A percentile compares a stretch with the other conserved stretches of the same genome.
Conservation (phyloP, 2,329 filamentous ascomycete genomes). For the Paraphoma chrysanthemicola region DNA sequence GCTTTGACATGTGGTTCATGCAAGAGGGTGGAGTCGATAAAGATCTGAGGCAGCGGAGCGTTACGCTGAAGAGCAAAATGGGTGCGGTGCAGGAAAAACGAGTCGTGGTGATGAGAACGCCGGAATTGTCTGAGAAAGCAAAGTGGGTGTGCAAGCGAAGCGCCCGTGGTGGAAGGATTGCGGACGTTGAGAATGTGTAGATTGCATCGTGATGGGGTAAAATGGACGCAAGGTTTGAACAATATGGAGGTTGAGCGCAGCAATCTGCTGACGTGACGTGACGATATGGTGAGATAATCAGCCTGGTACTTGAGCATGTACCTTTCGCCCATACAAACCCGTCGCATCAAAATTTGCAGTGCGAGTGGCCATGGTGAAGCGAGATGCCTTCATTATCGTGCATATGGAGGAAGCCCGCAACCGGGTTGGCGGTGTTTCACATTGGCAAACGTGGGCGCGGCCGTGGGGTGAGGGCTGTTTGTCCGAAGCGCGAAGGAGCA, state of each 20-base stretch:
- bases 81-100: background rate
- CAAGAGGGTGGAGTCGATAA: background rate
- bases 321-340: background rate
- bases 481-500: background rate
- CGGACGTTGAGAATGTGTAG: too few species aligned
- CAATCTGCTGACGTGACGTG: too few species aligned
- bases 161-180: background rate
- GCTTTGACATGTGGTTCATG: background rate
- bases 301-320: background rate
- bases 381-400: background rate
- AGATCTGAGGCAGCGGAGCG: background rate
- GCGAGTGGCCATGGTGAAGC: background rate
- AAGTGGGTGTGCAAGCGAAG: background rate
- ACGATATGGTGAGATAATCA: too few species aligned
- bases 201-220: too few species aligned
- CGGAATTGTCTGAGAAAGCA: background rate
- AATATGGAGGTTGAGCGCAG: too few species aligned
- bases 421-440: conserved; percentile 6
- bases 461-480: conserved; percentile 6
- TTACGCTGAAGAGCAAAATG: background rate
- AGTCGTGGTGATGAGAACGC: background rate
- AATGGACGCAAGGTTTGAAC: too few species aligned
- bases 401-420: background rate
- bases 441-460: background rate
- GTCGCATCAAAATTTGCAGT: background rate